Evolutionary conservation across 495 filamentous ascomycete species (phyloP), one percentile per base, ranked within the genome.

Genomic region (Aspergillus ostianus): DNA sequence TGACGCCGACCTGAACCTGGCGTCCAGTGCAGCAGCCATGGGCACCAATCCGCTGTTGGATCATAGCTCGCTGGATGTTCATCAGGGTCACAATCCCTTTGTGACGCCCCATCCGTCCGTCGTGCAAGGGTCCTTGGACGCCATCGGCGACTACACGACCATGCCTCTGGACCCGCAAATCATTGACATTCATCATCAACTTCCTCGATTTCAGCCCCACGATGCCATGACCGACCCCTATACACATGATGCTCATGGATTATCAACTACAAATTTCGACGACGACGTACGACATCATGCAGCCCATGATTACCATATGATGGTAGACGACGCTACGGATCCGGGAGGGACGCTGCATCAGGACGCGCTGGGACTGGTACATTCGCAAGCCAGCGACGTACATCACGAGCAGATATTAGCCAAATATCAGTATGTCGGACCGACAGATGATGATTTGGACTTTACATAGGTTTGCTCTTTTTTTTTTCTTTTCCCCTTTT

Each of bases 81-180:
- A 73, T 17, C 60, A 62, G 2, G 64, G 47, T n/a, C 69, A 75
- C 18, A 72, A 74, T 51, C 74, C 73, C 5, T 78, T 78, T 44
- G 68, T 70, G 18, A 65, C 66, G 53, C 20, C 65, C n/a, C 59
- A 66, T 63, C 20, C 61, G 47, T 60, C 69, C 17, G 61, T 70
- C 17, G 67, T 73, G 8, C 71, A 69, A 32, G 67, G 60, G 19
- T 53, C 70, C 0, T 70, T 74, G 19, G 75, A 77, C 50, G 65
- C 70, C 13, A 75, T 80, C 57, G 59, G 67, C 44, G 73, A 72
- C 49, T 80, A 76, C 57, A 68, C 68, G 3, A 67, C 70, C 48
- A 68, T 79, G 67, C 76, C 77, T 26, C 66, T 80, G 2, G 77
- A 80, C 47, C 76, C 77, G 18, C 76, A 78, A 44, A 80, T 80